Evolutionary conservation across 805 yeast genomes (phyloP).

Genomic region (Metschnikowia vanudenii): DNA sequence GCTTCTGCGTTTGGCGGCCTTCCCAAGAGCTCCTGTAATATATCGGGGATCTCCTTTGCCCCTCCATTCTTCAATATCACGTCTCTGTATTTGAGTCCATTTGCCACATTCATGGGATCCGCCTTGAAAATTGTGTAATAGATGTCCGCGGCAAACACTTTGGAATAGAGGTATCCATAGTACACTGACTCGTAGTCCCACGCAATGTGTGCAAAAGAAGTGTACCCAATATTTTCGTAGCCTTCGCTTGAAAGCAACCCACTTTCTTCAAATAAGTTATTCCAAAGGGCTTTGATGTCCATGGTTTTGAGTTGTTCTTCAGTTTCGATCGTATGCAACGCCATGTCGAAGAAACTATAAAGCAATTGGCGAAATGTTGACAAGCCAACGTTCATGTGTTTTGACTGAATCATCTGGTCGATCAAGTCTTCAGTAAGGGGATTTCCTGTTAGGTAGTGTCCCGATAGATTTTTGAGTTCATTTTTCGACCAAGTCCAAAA

Average conservation of each 20-base stretch:
- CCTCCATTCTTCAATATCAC: constrained; percentile 71
- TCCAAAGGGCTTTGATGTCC: constrained; percentile 62
- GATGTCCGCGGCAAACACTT: constrained; percentile 82
- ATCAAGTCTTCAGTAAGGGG: constrained; percentile 46
- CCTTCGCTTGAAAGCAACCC: constrained; percentile 58
- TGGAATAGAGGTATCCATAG: constrained; percentile 84
- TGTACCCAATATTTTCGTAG: constrained; percentile 59
- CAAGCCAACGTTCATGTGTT: constrained; percentile 65
- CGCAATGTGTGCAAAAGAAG: constrained; percentile 74
- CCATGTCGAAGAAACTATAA: constrained; percentile 76
- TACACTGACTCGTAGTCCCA: constrained; percentile 87
- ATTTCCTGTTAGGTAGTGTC: constrained; percentile 63
- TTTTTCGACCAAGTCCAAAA: constrained; percentile 80
- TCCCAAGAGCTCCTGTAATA: constrained; percentile 64
- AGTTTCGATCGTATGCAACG: constrained; percentile 53
- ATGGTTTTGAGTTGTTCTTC: constrained; percentile 42
- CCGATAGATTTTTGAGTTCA: constrained; percentile 57
- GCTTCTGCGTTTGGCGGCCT: constrained; percentile 74
- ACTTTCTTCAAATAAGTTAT: constrained; percentile 59
- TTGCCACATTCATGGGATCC: constrained; percentile 61
- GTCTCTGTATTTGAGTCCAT: constrained; percentile 70
- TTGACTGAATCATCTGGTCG: constrained; percentile 20
- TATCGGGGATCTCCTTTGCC: constrained; percentile 64
- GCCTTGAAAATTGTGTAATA: constrained; percentile 65
- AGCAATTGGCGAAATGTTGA: constrained; percentile 72